phyloP scores from a whole-genome alignment of 225 moss, liverwort and hornwort genomes.

The Bryum argenteum region DNA sequence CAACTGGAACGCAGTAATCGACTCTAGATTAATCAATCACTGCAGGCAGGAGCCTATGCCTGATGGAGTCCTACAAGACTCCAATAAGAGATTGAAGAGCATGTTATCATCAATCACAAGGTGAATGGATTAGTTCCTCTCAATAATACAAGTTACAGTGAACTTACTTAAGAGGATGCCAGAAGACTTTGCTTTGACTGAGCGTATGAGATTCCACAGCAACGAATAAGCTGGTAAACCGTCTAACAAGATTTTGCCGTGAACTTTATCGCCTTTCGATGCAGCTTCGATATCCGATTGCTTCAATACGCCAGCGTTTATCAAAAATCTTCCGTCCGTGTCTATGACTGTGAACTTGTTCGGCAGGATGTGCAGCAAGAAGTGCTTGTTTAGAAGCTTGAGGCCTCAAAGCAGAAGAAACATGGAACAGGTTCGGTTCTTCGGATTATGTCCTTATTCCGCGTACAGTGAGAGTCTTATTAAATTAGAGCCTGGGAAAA shows the following conservation, averaged over 20 bases:
- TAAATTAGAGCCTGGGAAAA: too few relatives aligned
- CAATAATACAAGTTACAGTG: slow-evolving; percentile 5
- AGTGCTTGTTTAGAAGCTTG: slow-evolving; percentile 9
- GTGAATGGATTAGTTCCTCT: slow-evolving; percentile 11
- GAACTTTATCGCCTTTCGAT: slow-evolving; percentile 52
- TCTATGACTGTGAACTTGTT: slow-evolving; percentile 57
- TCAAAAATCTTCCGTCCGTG: slow-evolving; percentile 48
- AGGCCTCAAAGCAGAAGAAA: neutral
- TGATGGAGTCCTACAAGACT: slow-evolving; percentile 5
- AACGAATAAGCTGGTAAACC: slow-evolving; percentile 51
- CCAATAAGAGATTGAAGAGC: slow-evolving; percentile 7
- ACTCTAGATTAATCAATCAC: neutral
- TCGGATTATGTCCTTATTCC: slow-evolving; percentile 2
- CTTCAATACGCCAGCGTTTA: slow-evolving; percentile 59
- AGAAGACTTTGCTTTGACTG: slow-evolving; percentile 55
- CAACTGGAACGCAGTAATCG: neutral
- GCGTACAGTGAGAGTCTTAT: neutral
- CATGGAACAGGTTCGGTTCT: neutral
- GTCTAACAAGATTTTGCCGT: slow-evolving; percentile 53
- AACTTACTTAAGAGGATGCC: slow-evolving; percentile 70
- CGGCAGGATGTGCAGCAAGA: slow-evolving; percentile 68
- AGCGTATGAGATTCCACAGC: slow-evolving; percentile 35
- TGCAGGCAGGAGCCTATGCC: neutral
- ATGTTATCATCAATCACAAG: slow-evolving; percentile 6
- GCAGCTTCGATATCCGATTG: slow-evolving; percentile 65